Conservation (phyloP, 345 rosid species). For the Hypericum perforatum region DNA sequence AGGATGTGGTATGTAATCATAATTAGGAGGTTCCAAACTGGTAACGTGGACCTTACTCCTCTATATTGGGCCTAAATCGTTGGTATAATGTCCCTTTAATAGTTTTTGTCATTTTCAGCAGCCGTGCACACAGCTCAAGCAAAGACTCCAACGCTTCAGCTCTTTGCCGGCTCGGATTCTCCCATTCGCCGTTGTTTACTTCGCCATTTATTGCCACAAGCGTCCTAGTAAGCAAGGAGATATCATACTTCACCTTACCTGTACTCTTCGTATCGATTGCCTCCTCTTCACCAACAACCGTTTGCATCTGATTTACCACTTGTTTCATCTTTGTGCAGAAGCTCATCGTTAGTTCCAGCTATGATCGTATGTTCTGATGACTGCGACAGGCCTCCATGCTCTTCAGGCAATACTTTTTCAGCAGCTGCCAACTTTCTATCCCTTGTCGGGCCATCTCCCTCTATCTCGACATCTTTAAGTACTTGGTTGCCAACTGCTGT, state of each 20-base stretch:
- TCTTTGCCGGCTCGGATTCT: no score
- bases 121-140: constrained; percentile 54
- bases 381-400: constrained; percentile 18
- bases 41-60: no score
- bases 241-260: constrained; percentile 33
- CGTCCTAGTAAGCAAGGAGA: constrained; percentile 44
- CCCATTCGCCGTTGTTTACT: constrained; percentile 37
- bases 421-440: constrained; percentile 24
- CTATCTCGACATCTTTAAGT: constrained; percentile 27
- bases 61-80: no score
- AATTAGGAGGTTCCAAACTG: no score
- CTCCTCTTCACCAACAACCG: constrained; percentile 14
- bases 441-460: constrained; percentile 13
- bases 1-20: no score
- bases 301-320: constrained; percentile 19
- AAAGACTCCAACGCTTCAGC: no score
- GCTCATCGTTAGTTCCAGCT: constrained; percentile 20
- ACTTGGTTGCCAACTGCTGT: constrained; percentile 12
- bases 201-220: constrained; percentile 38
- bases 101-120: no score
- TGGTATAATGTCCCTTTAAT: no score
- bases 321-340: no score
- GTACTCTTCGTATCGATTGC: constrained; percentile 23
- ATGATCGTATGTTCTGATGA: constrained; percentile 20
- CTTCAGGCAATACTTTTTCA: constrained; percentile 16